Evolutionary conservation across 2,329 filamentous ascomycete genomes (phyloP).

Genomic region (Trichoderma sp.): DNA sequence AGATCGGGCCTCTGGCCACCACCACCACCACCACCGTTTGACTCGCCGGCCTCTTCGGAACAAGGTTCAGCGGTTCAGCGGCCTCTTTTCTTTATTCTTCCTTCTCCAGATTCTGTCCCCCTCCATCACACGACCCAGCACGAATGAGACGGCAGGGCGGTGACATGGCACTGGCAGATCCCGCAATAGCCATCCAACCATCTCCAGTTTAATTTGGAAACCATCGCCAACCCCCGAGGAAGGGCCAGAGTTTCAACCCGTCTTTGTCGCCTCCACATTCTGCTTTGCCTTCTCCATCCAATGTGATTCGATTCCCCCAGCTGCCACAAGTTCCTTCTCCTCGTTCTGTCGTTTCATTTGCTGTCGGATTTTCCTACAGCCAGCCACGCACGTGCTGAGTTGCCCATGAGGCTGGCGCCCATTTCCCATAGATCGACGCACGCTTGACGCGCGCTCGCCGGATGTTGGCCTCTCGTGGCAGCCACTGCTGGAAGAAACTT

Average conservation of each 20-base stretch:
- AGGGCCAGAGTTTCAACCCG: slow-evolving; percentile 23
- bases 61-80: slow-evolving; percentile 10
- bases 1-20: slow-evolving; percentile 1
- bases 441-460: not conserved
- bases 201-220: slow-evolving; percentile 16
- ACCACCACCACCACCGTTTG: not conserved
- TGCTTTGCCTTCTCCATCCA: not conserved
- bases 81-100: slow-evolving; percentile 11
- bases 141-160: not conserved
- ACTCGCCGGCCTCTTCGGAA: slow-evolving; percentile 16
- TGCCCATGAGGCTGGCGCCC: not conserved
- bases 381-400: slow-evolving; percentile 18
- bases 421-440: slow-evolving; percentile 1
- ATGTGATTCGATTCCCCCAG: not conserved
- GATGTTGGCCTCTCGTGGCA: slow-evolving; percentile 13
- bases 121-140: slow-evolving; percentile 9
- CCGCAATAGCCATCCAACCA: not conserved
- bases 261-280: slow-evolving; percentile 9
- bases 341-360: not conserved
- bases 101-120: slow-evolving; percentile 22
- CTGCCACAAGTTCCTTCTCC: not conserved
- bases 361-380: slow-evolving; percentile 16
- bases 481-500: slow-evolving; percentile 4
- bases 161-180: slow-evolving; percentile 4
- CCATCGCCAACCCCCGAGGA: slow-evolving; percentile 13